These are phyloP conservation scores for Trichosporon sp. DNA, from an alignment of 1,284 basidiomycete species.

Conservation along the genomic window DNA sequence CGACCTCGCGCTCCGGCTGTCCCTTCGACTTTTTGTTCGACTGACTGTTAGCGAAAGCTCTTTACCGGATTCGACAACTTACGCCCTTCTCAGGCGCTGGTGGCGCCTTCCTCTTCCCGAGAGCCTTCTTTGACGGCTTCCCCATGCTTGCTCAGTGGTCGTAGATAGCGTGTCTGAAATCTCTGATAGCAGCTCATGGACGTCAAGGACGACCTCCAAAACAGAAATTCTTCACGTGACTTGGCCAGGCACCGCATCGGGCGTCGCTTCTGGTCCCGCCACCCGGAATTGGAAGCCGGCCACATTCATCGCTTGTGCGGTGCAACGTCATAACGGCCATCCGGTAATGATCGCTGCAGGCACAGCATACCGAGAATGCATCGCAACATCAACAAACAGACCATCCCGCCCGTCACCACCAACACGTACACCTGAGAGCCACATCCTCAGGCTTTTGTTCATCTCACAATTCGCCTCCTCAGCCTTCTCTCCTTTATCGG, in stretches of 20 bases:
- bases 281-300: not conserved
- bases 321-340: not conserved
- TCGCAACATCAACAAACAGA: not conserved
- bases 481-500: not conserved
- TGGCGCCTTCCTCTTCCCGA: constrained; percentile 35
- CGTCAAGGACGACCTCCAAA: not conserved
- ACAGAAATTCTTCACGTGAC: constrained; percentile 20
- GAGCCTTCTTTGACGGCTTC: constrained; percentile 32
- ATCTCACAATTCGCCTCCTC: constrained; percentile 12
- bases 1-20: constrained; percentile 10
- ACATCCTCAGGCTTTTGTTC: not conserved
- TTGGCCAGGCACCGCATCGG: not conserved
- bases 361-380: not conserved
- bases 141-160: constrained; percentile 21
- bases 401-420: not conserved
- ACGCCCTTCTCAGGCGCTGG: constrained; percentile 7
- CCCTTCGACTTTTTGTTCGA: constrained; percentile 14
- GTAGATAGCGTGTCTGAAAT: not conserved
- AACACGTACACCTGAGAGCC: not conserved
- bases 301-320: not conserved
- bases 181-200: not conserved
- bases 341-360: not conserved
- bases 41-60: constrained; percentile 3
- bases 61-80: not conserved
- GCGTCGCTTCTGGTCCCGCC: not conserved